Conservation (phyloP, 2,329 filamentous ascomycete genomes). For the Setomelanomma holmii region DNA sequence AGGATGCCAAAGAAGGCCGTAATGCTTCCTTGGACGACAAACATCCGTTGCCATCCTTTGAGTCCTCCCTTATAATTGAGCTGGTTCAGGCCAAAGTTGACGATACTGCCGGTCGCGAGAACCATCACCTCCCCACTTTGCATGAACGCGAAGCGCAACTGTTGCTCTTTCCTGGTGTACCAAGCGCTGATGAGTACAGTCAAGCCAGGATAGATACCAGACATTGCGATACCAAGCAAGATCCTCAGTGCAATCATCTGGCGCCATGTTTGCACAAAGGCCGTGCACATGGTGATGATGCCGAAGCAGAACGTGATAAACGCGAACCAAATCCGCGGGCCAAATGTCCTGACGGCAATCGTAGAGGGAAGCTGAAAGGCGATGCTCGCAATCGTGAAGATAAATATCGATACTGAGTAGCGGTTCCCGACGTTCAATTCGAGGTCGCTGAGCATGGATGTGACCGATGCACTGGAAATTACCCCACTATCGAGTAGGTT, state of each 20-base stretch:
- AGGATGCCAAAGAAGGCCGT: slow-evolving; percentile 63
- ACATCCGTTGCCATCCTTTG: slow-evolving; percentile 74
- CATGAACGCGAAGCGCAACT: slow-evolving; percentile 69
- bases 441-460: slow-evolving; percentile 70
- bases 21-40: slow-evolving; percentile 69
- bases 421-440: slow-evolving; percentile 67
- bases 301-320: slow-evolving; percentile 67
- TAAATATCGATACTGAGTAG: slow-evolving; percentile 75
- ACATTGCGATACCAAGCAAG: slow-evolving; percentile 70
- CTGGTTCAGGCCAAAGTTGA: slow-evolving; percentile 73
- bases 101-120: slow-evolving; percentile 69
- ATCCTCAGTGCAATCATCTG: slow-evolving; percentile 74
- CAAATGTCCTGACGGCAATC: slow-evolving; percentile 68
- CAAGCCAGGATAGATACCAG: slow-evolving; percentile 48
- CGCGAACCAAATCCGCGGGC: slow-evolving; percentile 69
- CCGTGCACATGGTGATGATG: slow-evolving; percentile 71
- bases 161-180: slow-evolving; percentile 70
- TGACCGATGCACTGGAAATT: slow-evolving; percentile 73
- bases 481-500: slow-evolving; percentile 75
- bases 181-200: slow-evolving; percentile 67
- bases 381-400: slow-evolving; percentile 73
- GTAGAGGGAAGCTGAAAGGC: slow-evolving; percentile 73
- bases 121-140: slow-evolving; percentile 70
- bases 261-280: slow-evolving; percentile 71
- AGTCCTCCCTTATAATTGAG: slow-evolving; percentile 64